phyloP scores from a whole-genome alignment of 2,329 filamentous ascomycete genomes.

The Zalaria obscura region DNA sequence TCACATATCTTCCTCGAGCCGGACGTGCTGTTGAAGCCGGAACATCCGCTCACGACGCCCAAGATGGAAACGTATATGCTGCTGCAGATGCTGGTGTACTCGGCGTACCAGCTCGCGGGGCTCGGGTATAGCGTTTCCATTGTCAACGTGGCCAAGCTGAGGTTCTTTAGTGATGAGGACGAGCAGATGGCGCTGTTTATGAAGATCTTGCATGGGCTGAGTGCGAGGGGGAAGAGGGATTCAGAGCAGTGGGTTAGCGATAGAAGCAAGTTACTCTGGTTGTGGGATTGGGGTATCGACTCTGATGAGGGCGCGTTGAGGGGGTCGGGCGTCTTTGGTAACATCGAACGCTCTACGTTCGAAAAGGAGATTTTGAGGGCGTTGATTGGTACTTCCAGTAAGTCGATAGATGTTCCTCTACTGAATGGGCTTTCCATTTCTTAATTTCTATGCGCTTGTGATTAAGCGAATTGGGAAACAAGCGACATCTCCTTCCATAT shows the following conservation, averaged over 20 bases:
- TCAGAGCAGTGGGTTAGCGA: slow-evolving; percentile 46
- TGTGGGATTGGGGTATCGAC: slow-evolving; percentile 55
- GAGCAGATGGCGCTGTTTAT: slow-evolving; percentile 50
- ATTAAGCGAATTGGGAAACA: too few species aligned
- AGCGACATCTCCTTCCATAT: too few species aligned
- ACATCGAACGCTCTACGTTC: slow-evolving; percentile 44
- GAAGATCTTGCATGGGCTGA: slow-evolving; percentile 43
- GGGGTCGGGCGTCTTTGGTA: slow-evolving; percentile 39
- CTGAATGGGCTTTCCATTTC: background rate
- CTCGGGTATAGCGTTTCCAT: slow-evolving; percentile 27
- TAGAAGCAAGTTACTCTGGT: slow-evolving; percentile 55
- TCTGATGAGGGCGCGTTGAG: slow-evolving; percentile 19
- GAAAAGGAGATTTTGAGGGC: slow-evolving; percentile 58
- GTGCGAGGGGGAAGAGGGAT: slow-evolving; percentile 37
- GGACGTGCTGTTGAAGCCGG: slow-evolving; percentile 37
- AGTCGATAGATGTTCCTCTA: background rate
- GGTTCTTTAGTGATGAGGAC: slow-evolving; percentile 45
- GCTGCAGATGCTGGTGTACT: slow-evolving; percentile 46
- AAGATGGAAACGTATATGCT: slow-evolving; percentile 41
- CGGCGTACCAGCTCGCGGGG: slow-evolving; percentile 27
- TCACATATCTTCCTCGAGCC: slow-evolving; percentile 20
- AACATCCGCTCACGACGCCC: slow-evolving; percentile 53
- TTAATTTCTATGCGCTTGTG: too few species aligned
- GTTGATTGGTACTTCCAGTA: slow-evolving; percentile 2
- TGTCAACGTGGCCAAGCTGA: slow-evolving; percentile 40